Percentiles rank a stretch among this genome's conserved stretches.
These are phyloP conservation scores for Rhizopus delemar DNA, from an alignment of 371 early-diverging fungal genomes.

Conservation along the genomic window DNA sequence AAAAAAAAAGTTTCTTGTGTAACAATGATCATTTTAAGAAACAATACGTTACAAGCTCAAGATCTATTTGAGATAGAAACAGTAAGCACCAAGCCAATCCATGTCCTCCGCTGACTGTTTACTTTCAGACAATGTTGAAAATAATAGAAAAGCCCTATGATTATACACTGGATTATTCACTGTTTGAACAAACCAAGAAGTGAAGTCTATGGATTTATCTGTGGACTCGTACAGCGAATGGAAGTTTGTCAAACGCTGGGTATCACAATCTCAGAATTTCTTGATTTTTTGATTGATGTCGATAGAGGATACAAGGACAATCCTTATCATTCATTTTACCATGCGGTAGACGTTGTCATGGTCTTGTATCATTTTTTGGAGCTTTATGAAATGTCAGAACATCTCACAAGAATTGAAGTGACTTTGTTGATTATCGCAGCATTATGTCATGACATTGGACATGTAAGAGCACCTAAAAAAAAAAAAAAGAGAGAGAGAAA, in stretches of 20 bases:
- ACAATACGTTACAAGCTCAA: slow-evolving; percentile 14
- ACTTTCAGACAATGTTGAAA: slow-evolving; percentile 37
- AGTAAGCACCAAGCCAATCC: slow-evolving; percentile 8
- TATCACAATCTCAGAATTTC: slow-evolving; percentile 61
- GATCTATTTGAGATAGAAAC: slow-evolving; percentile 29
- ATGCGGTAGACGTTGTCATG: slow-evolving; percentile 84
- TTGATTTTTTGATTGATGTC: slow-evolving; percentile 81
- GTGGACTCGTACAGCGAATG: slow-evolving; percentile 66
- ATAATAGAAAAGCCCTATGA: slow-evolving; percentile 25
- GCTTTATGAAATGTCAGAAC: slow-evolving; percentile 61
- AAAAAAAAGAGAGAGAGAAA: too few relatives aligned
- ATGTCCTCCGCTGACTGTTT: background rate
- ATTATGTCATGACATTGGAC: slow-evolving; percentile 88
- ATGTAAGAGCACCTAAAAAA: slow-evolving; percentile 58
- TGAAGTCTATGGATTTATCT: slow-evolving; percentile 68
- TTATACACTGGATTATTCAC: slow-evolving; percentile 59
- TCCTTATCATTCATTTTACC: slow-evolving; percentile 89
- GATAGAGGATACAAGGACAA: slow-evolving; percentile 74
- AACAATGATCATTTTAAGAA: slow-evolving; percentile 27
- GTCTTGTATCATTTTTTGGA: slow-evolving; percentile 75
- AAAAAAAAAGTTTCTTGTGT: background rate
- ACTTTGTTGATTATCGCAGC: slow-evolving; percentile 77
- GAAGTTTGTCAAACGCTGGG: slow-evolving; percentile 61
- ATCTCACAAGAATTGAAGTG: slow-evolving; percentile 65
- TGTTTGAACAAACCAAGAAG: slow-evolving; percentile 66